Percentiles rank a stretch among this genome's conserved stretches.
Conservation (phyloP, 2,329 filamentous ascomycete species). For the Fusarium goolgardi region DNA sequence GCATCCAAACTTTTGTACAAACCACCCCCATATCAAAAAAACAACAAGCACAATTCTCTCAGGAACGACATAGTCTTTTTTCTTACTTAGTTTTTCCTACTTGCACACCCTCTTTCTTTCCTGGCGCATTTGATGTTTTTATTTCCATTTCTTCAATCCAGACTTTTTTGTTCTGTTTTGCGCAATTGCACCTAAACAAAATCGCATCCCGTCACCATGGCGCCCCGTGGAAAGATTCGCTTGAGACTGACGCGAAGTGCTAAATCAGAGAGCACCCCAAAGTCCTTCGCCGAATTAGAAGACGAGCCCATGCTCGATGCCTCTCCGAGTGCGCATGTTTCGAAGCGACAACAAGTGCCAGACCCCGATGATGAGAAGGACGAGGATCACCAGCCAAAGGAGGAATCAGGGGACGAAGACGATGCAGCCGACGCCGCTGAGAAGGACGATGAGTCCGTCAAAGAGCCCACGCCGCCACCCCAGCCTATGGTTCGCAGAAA, state of each 20-base stretch:
- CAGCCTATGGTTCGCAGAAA: constrained; percentile 76
- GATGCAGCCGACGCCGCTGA: constrained; percentile 47
- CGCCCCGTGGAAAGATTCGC: constrained; percentile 47
- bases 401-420: constrained; percentile 60
- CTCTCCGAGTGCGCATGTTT: constrained; percentile 46
- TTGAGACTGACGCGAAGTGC: constrained; percentile 51
- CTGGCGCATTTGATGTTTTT: constrained; percentile 6
- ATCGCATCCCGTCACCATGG: constrained; percentile 39
- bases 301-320: constrained; percentile 51
- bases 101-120: background rate
- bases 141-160: background rate
- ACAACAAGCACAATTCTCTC: constrained; percentile 3
- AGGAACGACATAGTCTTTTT: background rate
- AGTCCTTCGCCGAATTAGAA: constrained; percentile 56
- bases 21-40: constrained; percentile 3
- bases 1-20: constrained; percentile 22
- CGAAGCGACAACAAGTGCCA: constrained; percentile 58
- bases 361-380: constrained; percentile 54
- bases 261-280: constrained; percentile 57
- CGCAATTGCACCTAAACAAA: constrained; percentile 18
- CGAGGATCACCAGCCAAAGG: constrained; percentile 65
- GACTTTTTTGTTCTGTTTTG: constrained; percentile 15
- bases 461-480: constrained; percentile 67
- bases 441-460: constrained; percentile 57
- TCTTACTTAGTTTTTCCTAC: background rate